phyloP scores from a whole-genome alignment of 2,329 filamentous ascomycete genomes.

The Pseudocercospora crystallina region DNA sequence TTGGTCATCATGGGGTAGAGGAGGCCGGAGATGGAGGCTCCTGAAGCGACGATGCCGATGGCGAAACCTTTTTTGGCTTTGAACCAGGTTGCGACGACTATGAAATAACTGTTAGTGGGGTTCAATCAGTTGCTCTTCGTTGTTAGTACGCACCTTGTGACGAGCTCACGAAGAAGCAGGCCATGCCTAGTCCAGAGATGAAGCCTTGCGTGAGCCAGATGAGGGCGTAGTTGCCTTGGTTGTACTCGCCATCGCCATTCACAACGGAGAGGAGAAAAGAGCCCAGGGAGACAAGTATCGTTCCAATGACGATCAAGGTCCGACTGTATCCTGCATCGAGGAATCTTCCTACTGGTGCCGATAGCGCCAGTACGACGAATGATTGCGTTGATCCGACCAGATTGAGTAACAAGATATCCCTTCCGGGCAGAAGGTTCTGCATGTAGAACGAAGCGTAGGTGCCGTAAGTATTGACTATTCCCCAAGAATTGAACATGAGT shows the following conservation, averaged over 20 bases:
- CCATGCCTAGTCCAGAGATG: constrained; percentile 50
- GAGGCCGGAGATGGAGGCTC: constrained; percentile 44
- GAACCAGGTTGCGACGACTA: constrained; percentile 54
- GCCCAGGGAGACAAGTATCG: constrained; percentile 44
- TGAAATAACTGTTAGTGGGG: neutral
- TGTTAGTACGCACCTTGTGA: constrained; percentile 45
- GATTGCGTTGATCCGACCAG: constrained; percentile 51
- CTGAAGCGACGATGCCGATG: constrained; percentile 52
- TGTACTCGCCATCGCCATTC: constrained; percentile 39
- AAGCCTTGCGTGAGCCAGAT: constrained; percentile 52
- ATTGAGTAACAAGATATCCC: constrained; percentile 45
- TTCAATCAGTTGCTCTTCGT: neutral
- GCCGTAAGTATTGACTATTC: constrained; percentile 50
- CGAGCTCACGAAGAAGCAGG: constrained; percentile 53
- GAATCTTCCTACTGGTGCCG: constrained; percentile 48
- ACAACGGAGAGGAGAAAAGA: constrained; percentile 47
- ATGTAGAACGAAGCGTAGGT: constrained; percentile 53
- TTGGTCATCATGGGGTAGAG: constrained; percentile 50
- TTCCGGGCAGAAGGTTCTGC: constrained; percentile 42
- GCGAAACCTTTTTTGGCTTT: constrained; percentile 47
- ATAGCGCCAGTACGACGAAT: constrained; percentile 48
- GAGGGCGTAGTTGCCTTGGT: constrained; percentile 41
- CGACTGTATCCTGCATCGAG: constrained; percentile 49
- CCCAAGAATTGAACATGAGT: constrained; percentile 45
- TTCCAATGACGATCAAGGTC: constrained; percentile 42